Percentiles rank a stretch among this genome's conserved stretches.
Evolutionary conservation across 176 grass and related monocot species (phyloP).

Genomic region (Themeda triandra): DNA sequence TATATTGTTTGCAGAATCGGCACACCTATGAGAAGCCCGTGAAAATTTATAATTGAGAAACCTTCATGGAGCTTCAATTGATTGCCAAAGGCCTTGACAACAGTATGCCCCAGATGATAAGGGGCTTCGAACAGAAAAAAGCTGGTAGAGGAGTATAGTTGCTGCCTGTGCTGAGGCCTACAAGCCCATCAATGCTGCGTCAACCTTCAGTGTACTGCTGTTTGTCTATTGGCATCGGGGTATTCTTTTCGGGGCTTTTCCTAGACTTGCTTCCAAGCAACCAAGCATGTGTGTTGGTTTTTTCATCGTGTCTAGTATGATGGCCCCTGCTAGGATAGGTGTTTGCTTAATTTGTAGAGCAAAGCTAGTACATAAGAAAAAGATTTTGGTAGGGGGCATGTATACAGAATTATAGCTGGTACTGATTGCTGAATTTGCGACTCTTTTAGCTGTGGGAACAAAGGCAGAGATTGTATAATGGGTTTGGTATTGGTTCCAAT

Average conservation of each 20-base stretch:
- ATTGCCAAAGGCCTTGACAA: background rate
- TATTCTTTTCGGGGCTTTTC: conserved; percentile 22
- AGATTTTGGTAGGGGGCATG: conserved; percentile 53
- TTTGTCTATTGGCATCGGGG: conserved; percentile 16
- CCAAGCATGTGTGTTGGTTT: conserved; percentile 22
- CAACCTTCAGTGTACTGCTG: background rate
- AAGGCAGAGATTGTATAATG: conserved; percentile 46
- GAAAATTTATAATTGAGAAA: conserved; percentile 70
- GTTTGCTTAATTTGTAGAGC: conserved; percentile 52
- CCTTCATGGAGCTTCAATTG: background rate
- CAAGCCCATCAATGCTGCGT: conserved; percentile 6
- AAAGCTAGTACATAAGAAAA: conserved; percentile 64
- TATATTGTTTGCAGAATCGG: conserved; percentile 50
- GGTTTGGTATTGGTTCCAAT: conserved; percentile 26
- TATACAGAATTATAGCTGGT: conserved; percentile 43
- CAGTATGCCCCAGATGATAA: conserved; percentile 1
- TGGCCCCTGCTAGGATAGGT: conserved; percentile 48
- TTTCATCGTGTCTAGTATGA: conserved; percentile 33
- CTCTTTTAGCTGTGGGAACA: conserved; percentile 25
- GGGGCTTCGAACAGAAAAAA: background rate
- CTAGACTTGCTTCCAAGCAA: conserved; percentile 8
- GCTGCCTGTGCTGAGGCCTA: conserved; percentile 8
- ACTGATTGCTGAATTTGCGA: conserved; percentile 26
- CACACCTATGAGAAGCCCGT: conserved; percentile 72
- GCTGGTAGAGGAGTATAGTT: background rate